Conservation (phyloP, 495 filamentous ascomycete genomes). For the Chaetomidium leptoderma region DNA sequence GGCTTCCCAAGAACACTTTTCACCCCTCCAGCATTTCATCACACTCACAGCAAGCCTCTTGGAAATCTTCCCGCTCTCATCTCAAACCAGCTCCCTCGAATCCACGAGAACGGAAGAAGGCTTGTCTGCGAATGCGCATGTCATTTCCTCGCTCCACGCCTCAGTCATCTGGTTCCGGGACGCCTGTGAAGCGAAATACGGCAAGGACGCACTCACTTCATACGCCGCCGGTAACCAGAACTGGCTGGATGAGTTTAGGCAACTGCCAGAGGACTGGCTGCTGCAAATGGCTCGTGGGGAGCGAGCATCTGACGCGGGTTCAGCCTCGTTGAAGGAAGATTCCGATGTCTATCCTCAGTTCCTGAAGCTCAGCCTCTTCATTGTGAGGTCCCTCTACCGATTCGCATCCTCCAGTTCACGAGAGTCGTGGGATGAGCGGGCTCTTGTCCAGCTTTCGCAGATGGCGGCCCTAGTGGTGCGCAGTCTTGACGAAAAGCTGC, state of each 20-base stretch:
- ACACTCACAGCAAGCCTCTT: slow-evolving; percentile 21
- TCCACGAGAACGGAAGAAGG: neutral
- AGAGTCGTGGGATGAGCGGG: slow-evolving; percentile 23
- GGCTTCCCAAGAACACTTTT: slow-evolving; percentile 9
- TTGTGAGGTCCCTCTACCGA: slow-evolving; percentile 25
- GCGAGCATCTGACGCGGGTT: neutral
- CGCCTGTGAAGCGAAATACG: slow-evolving; percentile 26
- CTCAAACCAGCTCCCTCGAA: neutral
- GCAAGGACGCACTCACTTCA: slow-evolving; percentile 7
- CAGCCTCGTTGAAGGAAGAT: slow-evolving; percentile 12
- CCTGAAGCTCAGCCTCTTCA: slow-evolving; percentile 25
- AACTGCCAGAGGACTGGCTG: slow-evolving; percentile 23
- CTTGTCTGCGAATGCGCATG: slow-evolving; percentile 18
- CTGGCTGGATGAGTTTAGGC: slow-evolving; percentile 26
- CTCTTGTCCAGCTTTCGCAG: slow-evolving; percentile 27
- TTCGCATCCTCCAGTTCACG: slow-evolving; percentile 12
- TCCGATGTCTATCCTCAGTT: slow-evolving; percentile 28
- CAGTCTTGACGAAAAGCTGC: slow-evolving; percentile 26
- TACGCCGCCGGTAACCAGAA: slow-evolving; percentile 14
- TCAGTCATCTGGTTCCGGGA: slow-evolving; percentile 31
- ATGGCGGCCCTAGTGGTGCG: slow-evolving; percentile 31
- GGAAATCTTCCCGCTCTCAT: slow-evolving; percentile 27
- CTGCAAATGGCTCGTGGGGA: slow-evolving; percentile 8
- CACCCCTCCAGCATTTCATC: slow-evolving; percentile 29
- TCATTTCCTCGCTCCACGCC: slow-evolving; percentile 29